Conservation (phyloP, 1,139 yeast genomes). For the Zhuliangozyma parablackwelliae region DNA sequence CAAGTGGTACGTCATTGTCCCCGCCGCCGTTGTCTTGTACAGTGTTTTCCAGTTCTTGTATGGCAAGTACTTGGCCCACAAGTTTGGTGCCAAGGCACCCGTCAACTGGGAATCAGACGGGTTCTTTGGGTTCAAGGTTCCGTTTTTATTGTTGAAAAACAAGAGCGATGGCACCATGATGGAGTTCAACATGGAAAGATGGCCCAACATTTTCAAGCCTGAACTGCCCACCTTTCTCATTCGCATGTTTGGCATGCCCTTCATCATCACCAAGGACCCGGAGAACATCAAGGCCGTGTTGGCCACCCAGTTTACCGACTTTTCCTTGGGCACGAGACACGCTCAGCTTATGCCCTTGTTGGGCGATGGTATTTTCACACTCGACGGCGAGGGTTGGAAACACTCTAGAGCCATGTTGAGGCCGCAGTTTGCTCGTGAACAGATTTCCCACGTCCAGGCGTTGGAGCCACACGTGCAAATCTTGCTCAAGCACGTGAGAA, state of each 20-base stretch:
- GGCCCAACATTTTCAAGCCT: slow-evolving; percentile 5
- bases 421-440: slow-evolving; percentile 57
- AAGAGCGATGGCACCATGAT: slow-evolving; percentile 21
- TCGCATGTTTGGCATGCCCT: slow-evolving; percentile 16
- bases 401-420: slow-evolving; percentile 55
- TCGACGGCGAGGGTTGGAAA: slow-evolving; percentile 55
- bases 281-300: slow-evolving; percentile 38
- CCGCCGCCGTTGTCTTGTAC: slow-evolving; percentile 7
- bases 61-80: slow-evolving; percentile 8
- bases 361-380: slow-evolving; percentile 57
- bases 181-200: slow-evolving; percentile 16
- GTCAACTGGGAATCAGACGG: slow-evolving; percentile 12
- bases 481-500: slow-evolving; percentile 29
- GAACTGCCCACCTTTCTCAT: slow-evolving; percentile 16
- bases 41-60: slow-evolving; percentile 3
- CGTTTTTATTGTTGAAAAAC: slow-evolving; percentile 11
- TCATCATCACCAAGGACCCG: slow-evolving; percentile 30
- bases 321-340: slow-evolving; percentile 48
- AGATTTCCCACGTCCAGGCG: slow-evolving; percentile 44
- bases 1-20: slow-evolving; percentile 9
- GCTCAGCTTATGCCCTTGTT: slow-evolving; percentile 38
- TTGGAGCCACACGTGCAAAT: slow-evolving; percentile 46
- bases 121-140: slow-evolving; percentile 21
- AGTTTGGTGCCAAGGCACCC: slow-evolving; percentile 18
- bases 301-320: slow-evolving; percentile 47